Evolutionary conservation across 805 yeast genomes (phyloP), one percentile per base, ranked within the genome.

Genomic region (Debaryomyces hansenii): DNA sequence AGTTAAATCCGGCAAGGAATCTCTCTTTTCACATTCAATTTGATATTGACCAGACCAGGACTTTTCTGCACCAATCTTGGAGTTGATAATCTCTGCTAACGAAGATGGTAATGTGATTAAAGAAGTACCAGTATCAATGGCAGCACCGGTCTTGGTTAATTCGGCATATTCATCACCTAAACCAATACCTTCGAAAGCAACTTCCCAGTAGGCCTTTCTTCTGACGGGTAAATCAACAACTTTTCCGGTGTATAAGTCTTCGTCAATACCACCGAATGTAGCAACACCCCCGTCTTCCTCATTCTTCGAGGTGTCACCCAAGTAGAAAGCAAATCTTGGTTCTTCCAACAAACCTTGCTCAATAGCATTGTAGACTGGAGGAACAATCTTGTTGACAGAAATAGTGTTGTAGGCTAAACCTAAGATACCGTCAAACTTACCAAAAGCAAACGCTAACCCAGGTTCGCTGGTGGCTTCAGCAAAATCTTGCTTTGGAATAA

Each of bases 191-290:
- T 90, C 90, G 57, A 94, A 86, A 58, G 85, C 82, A 50, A 94
- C 99, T 78, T 94, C 99, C 99, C 99, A 94, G 82, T 94, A 94
- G 29, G 98, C 99, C 84, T 91, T 90, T 80, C 99, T 89, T 78
- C 99, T 90, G 52, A 94, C 95, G 49, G 99, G 99, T 71, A 94
- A 80, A 90, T 96, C 90, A 44, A 92, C 87, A 61, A 94, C 79
- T 57, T 92, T 82, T 55, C 99, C 99, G 41, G 75, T 70, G 69
- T 74, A 90, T 65, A 83, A 80, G 51, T 84, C 66, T 57, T 83
- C 78, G 64, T 92, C 97, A 56, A 85, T 76, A 57, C 99, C 99
- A 67, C 99, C 99, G 64, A 94, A 89, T 28, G 97, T 89, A 55
- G 94, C 96, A 56, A 85, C 81, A 60, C 99, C 98, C 42, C 96